Evolutionary conservation across 805 yeast species (phyloP), one percentile per base, ranked within the genome.

Genomic region (Wickerhamiella nectarea): DNA sequence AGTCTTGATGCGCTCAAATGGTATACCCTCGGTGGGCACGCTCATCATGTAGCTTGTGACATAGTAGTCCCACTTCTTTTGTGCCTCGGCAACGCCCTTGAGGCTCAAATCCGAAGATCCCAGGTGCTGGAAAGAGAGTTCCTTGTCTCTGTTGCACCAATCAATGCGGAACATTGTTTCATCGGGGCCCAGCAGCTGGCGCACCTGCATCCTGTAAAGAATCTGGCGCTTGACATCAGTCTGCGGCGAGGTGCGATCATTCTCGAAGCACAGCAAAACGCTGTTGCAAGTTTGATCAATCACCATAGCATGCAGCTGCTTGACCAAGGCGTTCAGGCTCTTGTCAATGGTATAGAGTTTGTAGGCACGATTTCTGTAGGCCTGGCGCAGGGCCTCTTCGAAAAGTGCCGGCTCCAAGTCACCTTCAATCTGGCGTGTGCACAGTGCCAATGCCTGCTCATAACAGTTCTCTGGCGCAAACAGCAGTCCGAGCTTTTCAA

Each of bases 21-120:
- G 78, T 14, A 91, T 80, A 24, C 97, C 97, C 61, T 91, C 99
- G 2, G 99, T 91, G 31, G 98, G 97, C 55, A 85, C 94, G 3
- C 94, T 80, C 82, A 91, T 80, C 35, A 87, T 74, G 60, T 81
- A 91, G 35, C 94, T 82, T 0, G 97, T 89, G 41, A 91, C 72
- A 58, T 91, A 91, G 65, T 91, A 89, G 58, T 85, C 87, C 81
- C 95, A 91, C 55, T 74, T 75, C 50, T 84, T 93, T 53, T 82
- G 89, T 3, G 76, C 74, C 18, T 77, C 72, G 52, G 69, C 67
- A 9, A 72, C 68, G 50, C 82, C 83, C 46, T 78, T 78, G 56
- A 87, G 70, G 0, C 97, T 87, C 53, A 87, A 66, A 57, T 89
- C 97, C 56, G 85, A 95, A 36, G 84, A 67, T 8, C 89, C 87